These are phyloP conservation scores for Fusarium buxicola DNA, from an alignment of 2,329 filamentous ascomycete genomes.

Conservation along the genomic window DNA sequence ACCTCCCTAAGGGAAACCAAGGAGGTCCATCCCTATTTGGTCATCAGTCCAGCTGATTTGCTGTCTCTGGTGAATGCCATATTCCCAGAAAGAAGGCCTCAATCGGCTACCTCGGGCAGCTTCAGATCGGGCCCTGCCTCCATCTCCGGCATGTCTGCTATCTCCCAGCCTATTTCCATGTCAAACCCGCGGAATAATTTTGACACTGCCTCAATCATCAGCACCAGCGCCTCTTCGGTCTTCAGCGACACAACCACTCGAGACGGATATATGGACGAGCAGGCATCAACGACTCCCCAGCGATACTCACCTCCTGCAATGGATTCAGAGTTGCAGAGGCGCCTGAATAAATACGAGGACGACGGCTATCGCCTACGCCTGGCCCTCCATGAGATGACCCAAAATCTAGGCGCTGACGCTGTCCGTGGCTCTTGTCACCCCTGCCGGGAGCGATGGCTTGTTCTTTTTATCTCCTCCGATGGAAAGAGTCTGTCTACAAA, in stretches of 20 bases:
- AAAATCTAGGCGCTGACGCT: slow-evolving; percentile 71
- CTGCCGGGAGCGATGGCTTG: slow-evolving; percentile 84
- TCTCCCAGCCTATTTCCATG: slow-evolving; percentile 76
- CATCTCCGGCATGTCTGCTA: slow-evolving; percentile 74
- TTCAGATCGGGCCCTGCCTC: slow-evolving; percentile 75
- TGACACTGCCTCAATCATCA: slow-evolving; percentile 77
- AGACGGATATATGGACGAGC: slow-evolving; percentile 71
- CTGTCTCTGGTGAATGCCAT: slow-evolving; percentile 84
- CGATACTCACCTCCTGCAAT: slow-evolving; percentile 66
- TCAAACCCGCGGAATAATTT: slow-evolving; percentile 65
- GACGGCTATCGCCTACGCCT: slow-evolving; percentile 74
- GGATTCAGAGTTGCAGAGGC: slow-evolving; percentile 58
- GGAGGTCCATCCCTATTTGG: slow-evolving; percentile 82
- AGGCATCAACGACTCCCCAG: slow-evolving; percentile 60
- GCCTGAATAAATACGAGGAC: slow-evolving; percentile 67
- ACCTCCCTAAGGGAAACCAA: slow-evolving; percentile 80
- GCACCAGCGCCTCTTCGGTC: slow-evolving; percentile 78
- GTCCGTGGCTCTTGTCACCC: slow-evolving; percentile 79
- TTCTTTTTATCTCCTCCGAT: slow-evolving; percentile 81
- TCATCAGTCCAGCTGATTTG: slow-evolving; percentile 83
- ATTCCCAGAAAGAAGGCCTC: slow-evolving; percentile 79
- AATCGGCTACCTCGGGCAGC: slow-evolving; percentile 70
- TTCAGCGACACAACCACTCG: slow-evolving; percentile 77
- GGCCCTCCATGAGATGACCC: slow-evolving; percentile 77
- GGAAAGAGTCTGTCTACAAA: slow-evolving; percentile 76